Evolutionary conservation across 2,329 filamentous ascomycete species (phyloP), one percentile per base, ranked within the genome.

Genomic region (Coniella vitis): DNA sequence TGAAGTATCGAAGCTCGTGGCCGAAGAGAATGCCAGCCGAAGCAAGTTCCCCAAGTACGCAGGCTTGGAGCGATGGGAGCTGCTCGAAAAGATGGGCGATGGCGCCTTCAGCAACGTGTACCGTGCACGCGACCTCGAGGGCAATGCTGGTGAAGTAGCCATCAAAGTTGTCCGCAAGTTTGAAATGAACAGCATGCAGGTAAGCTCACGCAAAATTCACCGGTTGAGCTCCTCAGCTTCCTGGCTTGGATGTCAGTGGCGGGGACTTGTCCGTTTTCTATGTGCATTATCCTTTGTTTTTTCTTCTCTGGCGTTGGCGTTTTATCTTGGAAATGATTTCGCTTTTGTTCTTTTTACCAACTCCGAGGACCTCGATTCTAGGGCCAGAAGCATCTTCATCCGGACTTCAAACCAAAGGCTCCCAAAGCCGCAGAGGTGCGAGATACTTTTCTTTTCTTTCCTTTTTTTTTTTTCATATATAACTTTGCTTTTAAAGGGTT

Each of bases 101-200:
- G 93, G 93, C 54, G 93, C 93, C 53, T 98, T 98, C 76, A 97
- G 91, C 74, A 97, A 97, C 62, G 93, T 98, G 56, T 98, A 97
- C 69, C 84, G 88, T 35, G 93, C 93, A 34, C 79, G 77, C 57
- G 93, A 98, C 65, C 65, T 71, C 39, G 76, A 82, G 5, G 86
- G 87, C 36, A 74, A 83, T 54, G 78, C 79, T 55, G 82, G 80
- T 57, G 85, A 97, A 64, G 90, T 93, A 31, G 93, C 91, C 59
- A 97, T 98, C 76, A 98, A 98, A 69, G 93, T 98, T 45, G 93
- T 98, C 56, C 86, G 93, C 63, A 97, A 97, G 72, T 97, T 89
- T 66, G 93, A 98, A 71, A 96, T 98, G 88, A 97, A 95, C 71
- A 90, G 84, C 57, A 90, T 86, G 75, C 93, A 97, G 89, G 93